Conservation (phyloP, 768 basidiomycete species). For the Boletus rex-veris region DNA sequence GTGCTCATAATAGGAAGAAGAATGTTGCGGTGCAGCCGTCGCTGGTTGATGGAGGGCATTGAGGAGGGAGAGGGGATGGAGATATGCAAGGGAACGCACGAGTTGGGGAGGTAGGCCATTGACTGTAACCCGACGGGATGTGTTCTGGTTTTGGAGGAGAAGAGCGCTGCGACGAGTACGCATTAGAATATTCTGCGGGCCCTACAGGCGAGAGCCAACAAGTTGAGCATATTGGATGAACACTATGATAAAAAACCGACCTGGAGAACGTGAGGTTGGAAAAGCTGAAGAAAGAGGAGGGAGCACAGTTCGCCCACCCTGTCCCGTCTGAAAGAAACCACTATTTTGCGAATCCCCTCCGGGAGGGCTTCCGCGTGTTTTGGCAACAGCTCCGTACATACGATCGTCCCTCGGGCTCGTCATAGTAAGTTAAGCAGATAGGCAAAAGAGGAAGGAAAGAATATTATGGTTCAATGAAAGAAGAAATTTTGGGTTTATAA, state of each 20-base stretch:
- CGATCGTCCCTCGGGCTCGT: constrained; percentile 70
- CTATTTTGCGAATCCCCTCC: constrained; percentile 57
- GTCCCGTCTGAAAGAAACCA: constrained; percentile 72
- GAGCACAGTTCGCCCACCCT: constrained; percentile 87
- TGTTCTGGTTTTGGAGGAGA: constrained; percentile 60
- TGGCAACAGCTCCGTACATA: constrained; percentile 61
- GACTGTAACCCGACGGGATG: constrained; percentile 46
- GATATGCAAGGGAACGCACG: constrained; percentile 32
- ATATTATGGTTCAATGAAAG: constrained; percentile 43
- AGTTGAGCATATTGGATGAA: constrained; percentile 56
- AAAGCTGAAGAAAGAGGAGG: constrained; percentile 81
- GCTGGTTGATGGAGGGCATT: constrained; percentile 9
- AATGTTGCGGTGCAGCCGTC: constrained; percentile 46
- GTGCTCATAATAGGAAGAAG: constrained; percentile 52
- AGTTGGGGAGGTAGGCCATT: constrained; percentile 35
- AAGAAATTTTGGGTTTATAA: constrained; percentile 54
- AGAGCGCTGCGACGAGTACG: constrained; percentile 61
- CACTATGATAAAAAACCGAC: constrained; percentile 66
- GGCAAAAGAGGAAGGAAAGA: constrained; percentile 51
- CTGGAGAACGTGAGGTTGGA: constrained; percentile 89
- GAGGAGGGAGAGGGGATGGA: neutral
- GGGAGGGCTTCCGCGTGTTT: constrained; percentile 62
- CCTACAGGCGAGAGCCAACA: constrained; percentile 53
- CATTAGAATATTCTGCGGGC: constrained; percentile 54
- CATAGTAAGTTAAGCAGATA: constrained; percentile 59